These are phyloP conservation scores for Alternaria sp. DNA, from an alignment of 2,329 filamentous ascomycete genomes.

Conservation along the genomic window DNA sequence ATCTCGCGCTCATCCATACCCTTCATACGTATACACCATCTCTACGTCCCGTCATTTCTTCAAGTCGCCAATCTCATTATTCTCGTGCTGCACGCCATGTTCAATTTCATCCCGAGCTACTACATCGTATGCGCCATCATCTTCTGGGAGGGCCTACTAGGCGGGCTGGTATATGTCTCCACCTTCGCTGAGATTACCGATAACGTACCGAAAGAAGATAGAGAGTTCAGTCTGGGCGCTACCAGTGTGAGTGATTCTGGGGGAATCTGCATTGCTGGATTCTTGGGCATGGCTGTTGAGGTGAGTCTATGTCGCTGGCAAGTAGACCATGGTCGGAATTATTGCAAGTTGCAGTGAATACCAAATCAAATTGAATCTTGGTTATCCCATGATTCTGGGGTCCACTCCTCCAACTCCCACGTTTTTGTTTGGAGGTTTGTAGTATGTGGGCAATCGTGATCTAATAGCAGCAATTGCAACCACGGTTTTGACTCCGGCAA, in stretches of 20 bases:
- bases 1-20: slow-evolving; percentile 90
- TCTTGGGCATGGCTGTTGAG: slow-evolving; percentile 84
- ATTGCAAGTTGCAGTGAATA: slow-evolving; percentile 51
- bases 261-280: slow-evolving; percentile 87
- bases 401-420: background rate
- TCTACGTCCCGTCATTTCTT: slow-evolving; percentile 83
- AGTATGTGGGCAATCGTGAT: slow-evolving; percentile 1
- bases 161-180: slow-evolving; percentile 86
- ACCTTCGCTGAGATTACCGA: slow-evolving; percentile 96
- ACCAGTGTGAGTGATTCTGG: slow-evolving; percentile 92
- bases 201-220: slow-evolving; percentile 75
- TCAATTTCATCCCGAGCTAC: slow-evolving; percentile 42
- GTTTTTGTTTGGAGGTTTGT: background rate
- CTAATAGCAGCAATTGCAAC: background rate
- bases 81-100: slow-evolving; percentile 78
- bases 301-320: slow-evolving; percentile 84
- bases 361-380: background rate
- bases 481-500: background rate
- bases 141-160: slow-evolving; percentile 93
- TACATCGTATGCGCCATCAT: slow-evolving; percentile 85
- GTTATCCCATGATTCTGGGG: background rate
- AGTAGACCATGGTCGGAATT: slow-evolving; percentile 76
- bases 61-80: slow-evolving; percentile 80
- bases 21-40: slow-evolving; percentile 79
- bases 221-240: slow-evolving; percentile 90